These are phyloP conservation scores for Pythium aquatile DNA, from an alignment of 352 stramenopile genomes.

Conservation along the genomic window DNA sequence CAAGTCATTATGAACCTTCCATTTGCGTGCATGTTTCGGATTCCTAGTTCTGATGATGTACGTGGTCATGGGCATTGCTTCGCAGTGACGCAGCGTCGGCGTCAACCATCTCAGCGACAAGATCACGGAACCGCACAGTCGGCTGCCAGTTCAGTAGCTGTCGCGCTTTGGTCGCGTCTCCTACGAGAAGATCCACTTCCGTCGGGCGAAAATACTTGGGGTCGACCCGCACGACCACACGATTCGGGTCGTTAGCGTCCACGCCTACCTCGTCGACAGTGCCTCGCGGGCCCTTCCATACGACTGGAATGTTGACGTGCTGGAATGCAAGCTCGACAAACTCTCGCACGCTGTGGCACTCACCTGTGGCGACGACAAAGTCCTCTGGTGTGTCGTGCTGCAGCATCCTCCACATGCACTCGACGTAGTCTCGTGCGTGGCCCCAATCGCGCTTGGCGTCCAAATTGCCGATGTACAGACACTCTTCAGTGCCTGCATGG, in stretches of 20 bases:
- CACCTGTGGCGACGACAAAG: constrained; percentile 91
- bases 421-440: constrained; percentile 97
- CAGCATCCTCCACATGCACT: constrained; percentile 99
- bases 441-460: constrained; percentile 98
- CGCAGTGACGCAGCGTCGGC: constrained; percentile 18
- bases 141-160: constrained; percentile 91
- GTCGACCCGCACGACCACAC: constrained; percentile 95
- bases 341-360: constrained; percentile 97
- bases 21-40: not conserved
- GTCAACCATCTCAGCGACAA: constrained; percentile 97
- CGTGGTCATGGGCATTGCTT: constrained; percentile 18
- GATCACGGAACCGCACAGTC: constrained; percentile 88
- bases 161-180: constrained; percentile 94
- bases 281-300: constrained; percentile 89
- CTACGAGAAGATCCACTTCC: constrained; percentile 97
- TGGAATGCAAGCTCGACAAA: constrained; percentile 97
- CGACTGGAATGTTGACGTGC: constrained; percentile 85
- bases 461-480: constrained; percentile 97
- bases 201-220: constrained; percentile 97
- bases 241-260: constrained; percentile 79
- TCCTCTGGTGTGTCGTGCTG: constrained; percentile 79
- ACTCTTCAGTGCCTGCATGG: constrained; percentile 89
- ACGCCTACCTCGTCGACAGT: constrained; percentile 94
- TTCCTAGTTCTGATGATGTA: constrained; percentile 25
- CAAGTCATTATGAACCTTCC: not conserved